Evolutionary conservation across 495 filamentous ascomycete species (phyloP).

Genomic region (Neurospora sp.): DNA sequence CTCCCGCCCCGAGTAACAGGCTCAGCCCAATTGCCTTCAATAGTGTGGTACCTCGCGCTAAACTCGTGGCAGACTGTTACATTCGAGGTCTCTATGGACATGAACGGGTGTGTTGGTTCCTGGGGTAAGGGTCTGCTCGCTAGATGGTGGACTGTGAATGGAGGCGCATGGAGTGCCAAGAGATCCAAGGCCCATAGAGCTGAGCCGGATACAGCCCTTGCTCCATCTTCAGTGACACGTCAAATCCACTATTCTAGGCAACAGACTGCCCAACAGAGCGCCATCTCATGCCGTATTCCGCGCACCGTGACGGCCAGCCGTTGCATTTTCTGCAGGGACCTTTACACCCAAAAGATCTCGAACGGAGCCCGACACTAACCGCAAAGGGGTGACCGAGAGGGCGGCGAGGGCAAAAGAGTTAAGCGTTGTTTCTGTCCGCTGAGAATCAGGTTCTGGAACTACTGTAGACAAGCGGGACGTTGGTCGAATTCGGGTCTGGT

Average conservation of each 20-base stretch:
- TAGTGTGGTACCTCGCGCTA: not conserved
- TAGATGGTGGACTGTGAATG: not conserved
- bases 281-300: not conserved
- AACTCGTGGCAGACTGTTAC: not conserved
- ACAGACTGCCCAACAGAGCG: not conserved
- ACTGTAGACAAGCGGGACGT: not conserved
- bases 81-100: not conserved
- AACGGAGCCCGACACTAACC: not conserved
- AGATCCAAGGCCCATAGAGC: not conserved
- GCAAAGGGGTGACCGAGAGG: not conserved
- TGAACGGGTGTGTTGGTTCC: not conserved
- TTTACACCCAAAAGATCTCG: too few relatives aligned
- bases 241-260: not conserved
- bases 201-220: not conserved
- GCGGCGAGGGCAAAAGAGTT: not conserved
- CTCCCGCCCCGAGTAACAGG: not conserved
- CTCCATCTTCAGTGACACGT: not conserved
- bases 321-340: not conserved
- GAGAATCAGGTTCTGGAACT: not conserved
- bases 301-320: not conserved
- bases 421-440: not conserved
- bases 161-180: not conserved
- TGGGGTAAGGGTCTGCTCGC: not conserved
- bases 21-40: not conserved
- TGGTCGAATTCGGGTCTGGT: too few relatives aligned